A percentile compares a stretch with the other conserved stretches of the same genome.
Conservation (phyloP, 768 basidiomycete genomes). For the Dacryopinax spathularia region DNA sequence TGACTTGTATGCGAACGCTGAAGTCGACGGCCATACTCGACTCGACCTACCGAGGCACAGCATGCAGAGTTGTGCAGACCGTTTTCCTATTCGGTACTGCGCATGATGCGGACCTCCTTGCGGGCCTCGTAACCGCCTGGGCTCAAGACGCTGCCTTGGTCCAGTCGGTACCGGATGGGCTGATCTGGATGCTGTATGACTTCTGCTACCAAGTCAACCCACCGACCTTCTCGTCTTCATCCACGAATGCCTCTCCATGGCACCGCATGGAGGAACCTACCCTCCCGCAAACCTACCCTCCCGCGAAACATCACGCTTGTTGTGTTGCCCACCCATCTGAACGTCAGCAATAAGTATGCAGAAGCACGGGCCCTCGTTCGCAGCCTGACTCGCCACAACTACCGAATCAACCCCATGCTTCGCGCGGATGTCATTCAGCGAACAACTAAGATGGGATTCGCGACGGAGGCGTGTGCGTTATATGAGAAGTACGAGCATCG, state of each 20-base stretch:
- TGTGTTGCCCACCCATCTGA: constrained; percentile 42
- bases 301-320: constrained; percentile 35
- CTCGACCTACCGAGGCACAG: not conserved
- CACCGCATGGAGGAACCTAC: constrained; percentile 19
- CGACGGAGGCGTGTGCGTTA: constrained; percentile 34
- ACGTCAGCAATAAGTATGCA: constrained; percentile 25
- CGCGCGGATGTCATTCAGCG: constrained; percentile 39
- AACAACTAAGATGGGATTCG: constrained; percentile 35
- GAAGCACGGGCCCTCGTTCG: constrained; percentile 37
- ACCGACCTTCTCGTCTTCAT: not conserved
- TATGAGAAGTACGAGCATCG: constrained; percentile 44
- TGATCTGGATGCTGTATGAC: not conserved
- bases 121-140: not conserved
- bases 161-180: not conserved
- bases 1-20: not conserved
- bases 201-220: not conserved
- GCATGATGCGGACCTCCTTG: not conserved
- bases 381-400: constrained; percentile 33
- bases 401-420: constrained; percentile 30
- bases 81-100: not conserved
- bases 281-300: too few species aligned
- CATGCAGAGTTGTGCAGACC: not conserved
- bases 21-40: not conserved
- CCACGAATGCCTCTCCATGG: not conserved
- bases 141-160: not conserved